Evolutionary conservation across 495 filamentous ascomycete genomes (phyloP).

Genomic region (Aspergillus steynii): DNA sequence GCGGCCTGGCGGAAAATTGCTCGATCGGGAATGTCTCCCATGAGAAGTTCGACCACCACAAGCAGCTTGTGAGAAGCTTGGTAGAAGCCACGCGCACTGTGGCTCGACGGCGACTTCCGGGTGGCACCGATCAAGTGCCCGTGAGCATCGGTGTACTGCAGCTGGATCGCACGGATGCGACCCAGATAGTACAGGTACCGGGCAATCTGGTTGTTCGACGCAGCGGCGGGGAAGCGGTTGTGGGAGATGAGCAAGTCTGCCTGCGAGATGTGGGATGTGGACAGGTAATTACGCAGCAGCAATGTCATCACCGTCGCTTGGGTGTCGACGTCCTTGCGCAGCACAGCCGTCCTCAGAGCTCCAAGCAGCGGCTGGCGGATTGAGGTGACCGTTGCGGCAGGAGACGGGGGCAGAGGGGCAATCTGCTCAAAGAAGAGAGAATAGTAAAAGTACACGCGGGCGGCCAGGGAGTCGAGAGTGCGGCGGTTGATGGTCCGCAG

Average conservation of each 20-base stretch:
- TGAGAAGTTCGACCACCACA: conserved; percentile 92
- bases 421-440: conserved; percentile 90
- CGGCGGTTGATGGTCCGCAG: conserved; percentile 89
- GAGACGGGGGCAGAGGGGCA: conserved; percentile 80
- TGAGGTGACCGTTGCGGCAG: conserved; percentile 75
- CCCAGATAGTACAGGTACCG: conserved; percentile 95
- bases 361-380: conserved; percentile 85
- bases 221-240: conserved; percentile 88
- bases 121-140: conserved; percentile 89
- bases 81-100: conserved; percentile 87
- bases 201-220: conserved; percentile 96
- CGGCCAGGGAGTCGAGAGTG: conserved; percentile 88
- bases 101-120: conserved; percentile 88
- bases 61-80: conserved; percentile 92
- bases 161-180: conserved; percentile 92
- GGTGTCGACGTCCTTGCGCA: conserved; percentile 94
- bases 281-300: conserved; percentile 92
- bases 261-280: conserved; percentile 94
- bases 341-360: conserved; percentile 87
- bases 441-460: conserved; percentile 97
- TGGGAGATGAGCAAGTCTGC: conserved; percentile 94
- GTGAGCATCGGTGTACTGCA: conserved; percentile 96
- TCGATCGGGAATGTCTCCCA: conserved; percentile 98
- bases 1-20: conserved; percentile 84
- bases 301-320: conserved; percentile 94